Percentiles rank a stretch among this genome's conserved stretches.
Conservation (phyloP, 1,284 basidiomycete genomes). For the Inonotus obliquus region DNA sequence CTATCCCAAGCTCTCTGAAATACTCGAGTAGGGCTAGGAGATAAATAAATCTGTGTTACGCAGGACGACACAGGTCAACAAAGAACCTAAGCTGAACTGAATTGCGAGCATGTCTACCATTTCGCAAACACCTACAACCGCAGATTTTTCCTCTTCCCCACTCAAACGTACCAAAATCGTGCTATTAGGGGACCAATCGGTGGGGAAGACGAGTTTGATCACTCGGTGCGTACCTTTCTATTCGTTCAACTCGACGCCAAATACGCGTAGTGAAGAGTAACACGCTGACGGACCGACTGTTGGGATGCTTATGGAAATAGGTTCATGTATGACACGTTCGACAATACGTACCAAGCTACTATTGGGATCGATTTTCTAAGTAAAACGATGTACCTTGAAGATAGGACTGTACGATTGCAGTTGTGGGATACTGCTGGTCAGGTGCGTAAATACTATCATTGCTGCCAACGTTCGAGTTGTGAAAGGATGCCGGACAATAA, state of each 20-base stretch:
- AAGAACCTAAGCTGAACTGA: not conserved
- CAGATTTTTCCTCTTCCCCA: slow-evolving; percentile 80
- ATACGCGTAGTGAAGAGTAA: not conserved
- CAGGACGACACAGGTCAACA: not conserved
- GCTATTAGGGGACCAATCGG: slow-evolving; percentile 88
- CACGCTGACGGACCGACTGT: not conserved
- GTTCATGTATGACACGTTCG: slow-evolving; percentile 99
- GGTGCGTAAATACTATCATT: slow-evolving; percentile 40
- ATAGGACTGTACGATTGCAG: slow-evolving; percentile 95
- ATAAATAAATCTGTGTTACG: not conserved
- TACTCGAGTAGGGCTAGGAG: not conserved
- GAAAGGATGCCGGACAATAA: slow-evolving; percentile 7
- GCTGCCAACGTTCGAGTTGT: not conserved
- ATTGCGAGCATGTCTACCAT: slow-evolving; percentile 8
- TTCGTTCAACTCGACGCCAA: not conserved
- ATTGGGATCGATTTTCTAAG: slow-evolving; percentile 99
- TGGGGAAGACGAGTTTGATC: slow-evolving; percentile 96
- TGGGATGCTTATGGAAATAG: slow-evolving; percentile 35
- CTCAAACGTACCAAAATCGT: slow-evolving; percentile 97
- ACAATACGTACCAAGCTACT: slow-evolving; percentile 99
- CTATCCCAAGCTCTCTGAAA: not conserved
- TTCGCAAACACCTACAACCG: slow-evolving; percentile 61
- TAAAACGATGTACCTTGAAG: slow-evolving; percentile 99
- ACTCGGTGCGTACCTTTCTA: slow-evolving; percentile 61
- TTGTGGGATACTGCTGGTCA: slow-evolving; percentile 99